phyloP scores from a whole-genome alignment of 345 rosid genomes.

The Moricandia moricandioides region DNA sequence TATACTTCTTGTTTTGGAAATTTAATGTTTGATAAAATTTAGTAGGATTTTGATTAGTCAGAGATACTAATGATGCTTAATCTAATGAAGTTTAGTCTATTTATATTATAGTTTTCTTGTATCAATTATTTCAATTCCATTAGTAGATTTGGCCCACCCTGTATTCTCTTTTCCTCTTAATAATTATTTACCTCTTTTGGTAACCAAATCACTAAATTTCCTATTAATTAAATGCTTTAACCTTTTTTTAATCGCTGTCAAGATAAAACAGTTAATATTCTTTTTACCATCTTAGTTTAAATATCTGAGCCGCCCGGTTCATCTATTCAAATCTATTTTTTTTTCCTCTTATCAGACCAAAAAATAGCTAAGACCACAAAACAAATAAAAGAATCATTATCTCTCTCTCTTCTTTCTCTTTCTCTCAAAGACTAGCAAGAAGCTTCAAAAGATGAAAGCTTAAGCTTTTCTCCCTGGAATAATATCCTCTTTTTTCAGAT shows the following conservation, averaged over 20 bases:
- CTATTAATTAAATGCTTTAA: not conserved
- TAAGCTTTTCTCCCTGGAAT: slow-evolving; percentile 1
- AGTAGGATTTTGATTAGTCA: slow-evolving; percentile 13
- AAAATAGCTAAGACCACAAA: slow-evolving; percentile 51
- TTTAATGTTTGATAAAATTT: not conserved
- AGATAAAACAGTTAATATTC: slow-evolving; percentile 1
- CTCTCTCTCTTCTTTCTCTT: slow-evolving; percentile 32
- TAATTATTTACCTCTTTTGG: slow-evolving; percentile 33
- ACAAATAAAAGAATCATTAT: slow-evolving; percentile 44
- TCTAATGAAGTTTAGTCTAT: not conserved
- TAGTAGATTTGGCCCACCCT: slow-evolving; percentile 30
- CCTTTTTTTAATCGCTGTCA: not conserved
- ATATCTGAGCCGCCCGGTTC: slow-evolving; percentile 71
- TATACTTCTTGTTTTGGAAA: slow-evolving; percentile 13
- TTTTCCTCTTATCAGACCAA: slow-evolving; percentile 33
- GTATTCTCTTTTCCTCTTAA: slow-evolving; percentile 7
- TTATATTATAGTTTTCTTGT: not conserved
- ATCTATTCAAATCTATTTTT: slow-evolving; percentile 59
- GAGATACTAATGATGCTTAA: slow-evolving; percentile 17
- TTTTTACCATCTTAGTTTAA: slow-evolving; percentile 45
- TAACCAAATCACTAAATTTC: slow-evolving; percentile 23
- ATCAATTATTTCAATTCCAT: slow-evolving; percentile 13
- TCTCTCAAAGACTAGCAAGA: slow-evolving; percentile 3
- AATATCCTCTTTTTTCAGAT: not conserved
- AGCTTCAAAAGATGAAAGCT: slow-evolving; percentile 20